Percentiles rank a stretch among this genome's conserved stretches.
phyloP scores from a whole-genome alignment of 768 basidiomycete genomes.

The Suillus brevipes region DNA sequence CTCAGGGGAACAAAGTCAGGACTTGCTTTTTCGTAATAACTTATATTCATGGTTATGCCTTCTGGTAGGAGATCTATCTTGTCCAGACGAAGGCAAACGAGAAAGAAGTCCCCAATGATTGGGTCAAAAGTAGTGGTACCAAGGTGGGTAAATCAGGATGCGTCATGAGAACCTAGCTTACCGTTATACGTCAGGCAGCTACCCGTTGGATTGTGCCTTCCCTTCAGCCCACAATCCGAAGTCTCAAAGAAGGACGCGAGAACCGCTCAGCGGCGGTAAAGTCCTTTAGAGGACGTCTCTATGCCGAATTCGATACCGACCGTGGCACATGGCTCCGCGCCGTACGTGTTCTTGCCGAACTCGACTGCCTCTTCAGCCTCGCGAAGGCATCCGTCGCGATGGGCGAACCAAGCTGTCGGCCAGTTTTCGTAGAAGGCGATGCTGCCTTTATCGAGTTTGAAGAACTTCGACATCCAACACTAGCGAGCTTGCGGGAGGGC shows the following conservation, averaged over 20 bases:
- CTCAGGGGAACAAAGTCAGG: constrained; percentile 74
- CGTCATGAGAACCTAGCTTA: background rate
- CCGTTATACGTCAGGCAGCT: constrained; percentile 48
- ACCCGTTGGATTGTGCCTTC: constrained; percentile 78
- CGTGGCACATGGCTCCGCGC: constrained; percentile 81
- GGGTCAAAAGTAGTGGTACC: constrained; percentile 78
- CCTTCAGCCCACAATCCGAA: constrained; percentile 67
- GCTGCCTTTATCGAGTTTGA: constrained; percentile 84
- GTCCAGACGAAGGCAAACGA: constrained; percentile 66
- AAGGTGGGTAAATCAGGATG: constrained; percentile 51
- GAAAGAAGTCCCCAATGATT: constrained; percentile 74
- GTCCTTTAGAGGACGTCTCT: constrained; percentile 79
- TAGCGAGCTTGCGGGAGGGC: constrained; percentile 63
- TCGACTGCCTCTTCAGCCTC: constrained; percentile 94
- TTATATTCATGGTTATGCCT: constrained; percentile 4
- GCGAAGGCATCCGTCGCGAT: constrained; percentile 88
- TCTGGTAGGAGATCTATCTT: constrained; percentile 80
- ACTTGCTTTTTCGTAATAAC: constrained; percentile 1
- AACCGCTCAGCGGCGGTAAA: constrained; percentile 78
- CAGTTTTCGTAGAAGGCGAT: constrained; percentile 80
- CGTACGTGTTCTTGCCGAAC: constrained; percentile 83
- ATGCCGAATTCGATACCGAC: constrained; percentile 79
- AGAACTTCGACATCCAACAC: constrained; percentile 85
- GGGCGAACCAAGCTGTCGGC: constrained; percentile 92
- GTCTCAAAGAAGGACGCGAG: constrained; percentile 93